phyloP scores from a whole-genome alignment of 2,329 filamentous ascomycete genomes.

The Sarocladium oryzae region DNA sequence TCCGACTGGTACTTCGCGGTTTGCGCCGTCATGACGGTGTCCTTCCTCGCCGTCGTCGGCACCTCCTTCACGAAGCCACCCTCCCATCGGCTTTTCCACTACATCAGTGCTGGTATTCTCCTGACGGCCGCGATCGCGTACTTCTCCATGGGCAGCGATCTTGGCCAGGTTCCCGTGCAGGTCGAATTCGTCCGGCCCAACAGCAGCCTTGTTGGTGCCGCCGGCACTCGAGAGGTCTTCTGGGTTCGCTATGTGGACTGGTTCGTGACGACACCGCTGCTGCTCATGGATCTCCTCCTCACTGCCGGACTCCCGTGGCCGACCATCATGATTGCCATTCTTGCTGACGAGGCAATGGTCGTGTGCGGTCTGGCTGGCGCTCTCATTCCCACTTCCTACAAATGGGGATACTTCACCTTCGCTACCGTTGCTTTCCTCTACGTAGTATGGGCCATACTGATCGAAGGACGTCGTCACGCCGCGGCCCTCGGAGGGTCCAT shows the following conservation, averaged over 20 bases:
- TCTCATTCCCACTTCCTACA: slow-evolving; percentile 42
- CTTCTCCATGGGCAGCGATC: slow-evolving; percentile 44
- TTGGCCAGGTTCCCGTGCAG: slow-evolving; percentile 36
- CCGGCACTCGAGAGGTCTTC: slow-evolving; percentile 50
- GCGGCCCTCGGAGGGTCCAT: slow-evolving; percentile 46
- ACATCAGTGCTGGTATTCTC: slow-evolving; percentile 41
- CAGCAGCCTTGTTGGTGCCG: slow-evolving; percentile 34
- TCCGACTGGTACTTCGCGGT: slow-evolving; percentile 60
- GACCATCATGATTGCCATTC: slow-evolving; percentile 42
- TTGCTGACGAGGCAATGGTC: slow-evolving; percentile 41
- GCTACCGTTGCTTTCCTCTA: slow-evolving; percentile 39
- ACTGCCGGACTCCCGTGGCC: slow-evolving; percentile 50
- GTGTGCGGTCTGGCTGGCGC: slow-evolving; percentile 39
- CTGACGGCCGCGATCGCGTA: slow-evolving; percentile 45
- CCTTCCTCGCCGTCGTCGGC: slow-evolving; percentile 47
- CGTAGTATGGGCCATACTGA: slow-evolving; percentile 36
- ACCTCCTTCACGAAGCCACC: slow-evolving; percentile 47
- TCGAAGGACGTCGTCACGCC: slow-evolving; percentile 41
- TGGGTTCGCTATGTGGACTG: slow-evolving; percentile 49
- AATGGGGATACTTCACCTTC: slow-evolving; percentile 51
- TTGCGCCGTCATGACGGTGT: slow-evolving; percentile 49
- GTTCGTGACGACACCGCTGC: slow-evolving; percentile 55
- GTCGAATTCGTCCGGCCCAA: slow-evolving; percentile 46
- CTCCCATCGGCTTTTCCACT: slow-evolving; percentile 49
- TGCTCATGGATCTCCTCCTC: slow-evolving; percentile 56